These are phyloP conservation scores for Aspergillus bridgeri DNA, from an alignment of 495 filamentous ascomycete genomes.

Conservation along the genomic window DNA sequence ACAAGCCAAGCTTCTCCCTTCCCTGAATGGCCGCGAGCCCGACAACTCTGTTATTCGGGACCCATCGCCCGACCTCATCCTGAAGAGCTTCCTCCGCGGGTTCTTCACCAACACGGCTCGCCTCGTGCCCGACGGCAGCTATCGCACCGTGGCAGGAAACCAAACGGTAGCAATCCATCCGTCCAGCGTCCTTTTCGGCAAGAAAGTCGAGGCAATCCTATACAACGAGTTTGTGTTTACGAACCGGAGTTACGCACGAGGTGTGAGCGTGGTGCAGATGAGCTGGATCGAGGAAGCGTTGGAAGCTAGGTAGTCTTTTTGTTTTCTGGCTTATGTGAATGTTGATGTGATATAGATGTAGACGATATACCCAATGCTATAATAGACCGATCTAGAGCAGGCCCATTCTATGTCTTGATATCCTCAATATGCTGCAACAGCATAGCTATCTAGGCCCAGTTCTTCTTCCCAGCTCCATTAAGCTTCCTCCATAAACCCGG, in stretches of 20 bases:
- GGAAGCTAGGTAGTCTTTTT: background rate
- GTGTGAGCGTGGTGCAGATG: conserved; percentile 82
- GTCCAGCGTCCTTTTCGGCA: conserved; percentile 76
- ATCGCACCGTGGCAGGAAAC: conserved; percentile 77
- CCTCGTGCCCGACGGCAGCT: conserved; percentile 78
- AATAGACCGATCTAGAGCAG: no score
- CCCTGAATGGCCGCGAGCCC: conserved; percentile 12
- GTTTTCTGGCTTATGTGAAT: background rate
- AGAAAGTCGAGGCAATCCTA: conserved; percentile 90
- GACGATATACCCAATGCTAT: background rate
- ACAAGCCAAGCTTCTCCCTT: conserved; percentile 38
- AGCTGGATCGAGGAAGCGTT: conserved; percentile 78
- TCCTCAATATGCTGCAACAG: no score
- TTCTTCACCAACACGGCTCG: conserved; percentile 82
- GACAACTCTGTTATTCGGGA: conserved; percentile 18
- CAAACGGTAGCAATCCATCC: conserved; percentile 90
- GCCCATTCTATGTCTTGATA: no score
- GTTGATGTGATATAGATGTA: background rate
- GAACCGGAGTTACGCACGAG: conserved; percentile 83
- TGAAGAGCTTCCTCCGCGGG: conserved; percentile 79
- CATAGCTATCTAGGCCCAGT: no score
- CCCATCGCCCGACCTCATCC: conserved; percentile 46
- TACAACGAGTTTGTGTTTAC: conserved; percentile 97
- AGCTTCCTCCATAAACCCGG: background rate
- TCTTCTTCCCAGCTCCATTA: no score